Evolutionary conservation across 2,329 filamentous ascomycete species (phyloP).

Genomic region (Alternaria metachromatica): DNA sequence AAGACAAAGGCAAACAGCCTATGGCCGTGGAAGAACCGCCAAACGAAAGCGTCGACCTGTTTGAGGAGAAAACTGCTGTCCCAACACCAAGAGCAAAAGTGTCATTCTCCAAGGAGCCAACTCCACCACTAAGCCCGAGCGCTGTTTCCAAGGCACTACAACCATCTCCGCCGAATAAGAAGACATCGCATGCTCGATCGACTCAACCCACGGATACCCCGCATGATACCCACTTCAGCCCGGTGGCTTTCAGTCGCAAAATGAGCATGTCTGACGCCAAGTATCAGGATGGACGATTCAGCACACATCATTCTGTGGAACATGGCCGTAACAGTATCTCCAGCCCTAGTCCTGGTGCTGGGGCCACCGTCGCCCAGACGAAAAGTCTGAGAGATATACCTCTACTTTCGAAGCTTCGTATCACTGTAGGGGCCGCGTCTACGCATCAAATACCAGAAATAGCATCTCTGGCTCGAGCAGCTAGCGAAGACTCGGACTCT

Average conservation of each 20-base stretch:
- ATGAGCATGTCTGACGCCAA: slow-evolving; percentile 59
- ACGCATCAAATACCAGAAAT: slow-evolving; percentile 25
- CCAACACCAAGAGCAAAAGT: background rate
- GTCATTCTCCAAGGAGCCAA: slow-evolving; percentile 26
- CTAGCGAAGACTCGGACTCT: slow-evolving; percentile 37
- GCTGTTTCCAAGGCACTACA: slow-evolving; percentile 56
- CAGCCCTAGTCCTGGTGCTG: background rate
- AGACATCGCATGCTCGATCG: slow-evolving; percentile 3
- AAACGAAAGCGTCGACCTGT: background rate
- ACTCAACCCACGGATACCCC: slow-evolving; percentile 12
- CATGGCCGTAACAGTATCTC: slow-evolving; percentile 10
- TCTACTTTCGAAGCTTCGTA: slow-evolving; percentile 40
- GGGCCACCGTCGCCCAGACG: slow-evolving; percentile 10
- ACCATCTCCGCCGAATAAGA: slow-evolving; percentile 42
- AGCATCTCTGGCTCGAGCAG: slow-evolving; percentile 18
- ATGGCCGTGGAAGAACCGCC: background rate
- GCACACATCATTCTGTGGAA: slow-evolving; percentile 8
- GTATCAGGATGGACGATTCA: slow-evolving; percentile 59
- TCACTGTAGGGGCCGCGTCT: slow-evolving; percentile 35
- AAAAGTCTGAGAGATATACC: slow-evolving; percentile 39
- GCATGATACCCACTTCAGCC: slow-evolving; percentile 58
- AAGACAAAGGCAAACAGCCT: slow-evolving; percentile 9
- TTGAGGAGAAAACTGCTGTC: background rate
- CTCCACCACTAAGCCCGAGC: slow-evolving; percentile 51
- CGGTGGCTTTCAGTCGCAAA: slow-evolving; percentile 59